Conservation (phyloP, 2,329 filamentous ascomycete genomes). For the Fusarium miscanthi region DNA sequence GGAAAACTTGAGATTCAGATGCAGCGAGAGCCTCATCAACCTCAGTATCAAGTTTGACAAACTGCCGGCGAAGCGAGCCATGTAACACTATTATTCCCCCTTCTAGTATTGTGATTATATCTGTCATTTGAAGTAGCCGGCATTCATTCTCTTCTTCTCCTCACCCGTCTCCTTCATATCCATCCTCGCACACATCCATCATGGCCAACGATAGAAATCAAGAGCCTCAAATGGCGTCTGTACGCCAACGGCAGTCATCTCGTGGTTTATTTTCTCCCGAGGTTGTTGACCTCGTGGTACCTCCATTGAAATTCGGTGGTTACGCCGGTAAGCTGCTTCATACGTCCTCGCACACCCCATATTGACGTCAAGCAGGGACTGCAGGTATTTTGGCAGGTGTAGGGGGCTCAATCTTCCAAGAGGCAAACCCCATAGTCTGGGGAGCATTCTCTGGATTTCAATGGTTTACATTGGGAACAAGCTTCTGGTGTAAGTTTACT, state of each 20-base stretch:
- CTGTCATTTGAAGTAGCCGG: neutral
- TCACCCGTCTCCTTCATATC: neutral
- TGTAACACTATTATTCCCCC: conserved; percentile 37
- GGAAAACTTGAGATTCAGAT: conserved; percentile 28
- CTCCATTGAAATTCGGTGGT: conserved; percentile 69
- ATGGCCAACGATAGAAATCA: conserved; percentile 37
- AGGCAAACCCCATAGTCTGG: conserved; percentile 75
- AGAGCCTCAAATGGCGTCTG: conserved; percentile 32
- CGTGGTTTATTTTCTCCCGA: conserved; percentile 57
- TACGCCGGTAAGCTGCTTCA: conserved; percentile 60
- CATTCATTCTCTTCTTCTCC: neutral
- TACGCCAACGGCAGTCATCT: conserved; percentile 42
- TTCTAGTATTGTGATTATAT: conserved; percentile 20
- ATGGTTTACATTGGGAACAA: conserved; percentile 82
- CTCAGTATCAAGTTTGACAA: conserved; percentile 18
- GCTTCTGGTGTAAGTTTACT: conserved; percentile 74
- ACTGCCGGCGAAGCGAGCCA: conserved; percentile 9
- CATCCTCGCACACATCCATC: neutral
- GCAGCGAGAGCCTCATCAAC: conserved; percentile 29
- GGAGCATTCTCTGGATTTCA: conserved; percentile 79
- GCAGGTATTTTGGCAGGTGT: conserved; percentile 74
- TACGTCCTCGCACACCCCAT: conserved; percentile 1
- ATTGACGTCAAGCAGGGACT: conserved; percentile 58
- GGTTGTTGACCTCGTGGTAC: conserved; percentile 57
- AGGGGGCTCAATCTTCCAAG: conserved; percentile 76